Conservation (phyloP, 352 stramenopile genomes). For the Globisporangium emineosum region DNA sequence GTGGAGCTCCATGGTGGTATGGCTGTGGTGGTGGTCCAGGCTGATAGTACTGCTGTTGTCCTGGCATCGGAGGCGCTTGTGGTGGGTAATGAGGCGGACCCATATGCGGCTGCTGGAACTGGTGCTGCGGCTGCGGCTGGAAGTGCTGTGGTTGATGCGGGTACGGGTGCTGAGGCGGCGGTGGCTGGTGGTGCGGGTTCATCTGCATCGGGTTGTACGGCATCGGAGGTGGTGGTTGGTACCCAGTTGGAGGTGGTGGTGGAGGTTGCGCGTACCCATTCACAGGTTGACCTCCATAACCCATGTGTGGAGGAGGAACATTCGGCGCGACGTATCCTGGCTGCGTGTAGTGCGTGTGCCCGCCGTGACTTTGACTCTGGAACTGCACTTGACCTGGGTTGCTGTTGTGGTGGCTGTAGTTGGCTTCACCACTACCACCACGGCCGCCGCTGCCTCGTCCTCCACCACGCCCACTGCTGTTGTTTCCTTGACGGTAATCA, state of each 20-base stretch:
- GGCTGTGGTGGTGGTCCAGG: slow-evolving; percentile 1
- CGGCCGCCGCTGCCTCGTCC: slow-evolving; percentile 16
- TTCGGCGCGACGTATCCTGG: slow-evolving; percentile 23
- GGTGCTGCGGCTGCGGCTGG: slow-evolving; percentile 14
- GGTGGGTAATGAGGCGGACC: slow-evolving; percentile 11
- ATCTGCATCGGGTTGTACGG: slow-evolving; percentile 28
- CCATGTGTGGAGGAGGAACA: slow-evolving; percentile 16
- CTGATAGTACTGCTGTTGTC: slow-evolving; percentile 15
- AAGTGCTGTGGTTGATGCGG: slow-evolving; percentile 20
- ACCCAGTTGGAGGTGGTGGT: slow-evolving; percentile 22
- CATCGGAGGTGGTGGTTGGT: slow-evolving; percentile 23
- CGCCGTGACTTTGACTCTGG: slow-evolving; percentile 42
- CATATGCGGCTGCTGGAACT: slow-evolving; percentile 21
- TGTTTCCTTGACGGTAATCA: slow-evolving; percentile 11
- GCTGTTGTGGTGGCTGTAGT: slow-evolving; percentile 14
- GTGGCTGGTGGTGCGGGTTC: slow-evolving; percentile 28
- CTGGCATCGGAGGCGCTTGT: slow-evolving; percentile 14
- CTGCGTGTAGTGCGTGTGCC: slow-evolving; percentile 52
- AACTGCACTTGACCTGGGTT: slow-evolving; percentile 16
- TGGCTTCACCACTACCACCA: slow-evolving; percentile 14
- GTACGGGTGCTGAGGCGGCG: slow-evolving; percentile 18
- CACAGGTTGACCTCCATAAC: slow-evolving; percentile 25
- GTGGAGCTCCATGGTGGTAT: slow-evolving; percentile 25
- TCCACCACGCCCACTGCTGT: slow-evolving; percentile 14
- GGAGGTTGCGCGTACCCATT: slow-evolving; percentile 35